A percentile compares a stretch with the other conserved stretches of the same genome.
Evolutionary conservation across 176 grass and related monocot genomes (phyloP).

Genomic region (Triticum urartu): DNA sequence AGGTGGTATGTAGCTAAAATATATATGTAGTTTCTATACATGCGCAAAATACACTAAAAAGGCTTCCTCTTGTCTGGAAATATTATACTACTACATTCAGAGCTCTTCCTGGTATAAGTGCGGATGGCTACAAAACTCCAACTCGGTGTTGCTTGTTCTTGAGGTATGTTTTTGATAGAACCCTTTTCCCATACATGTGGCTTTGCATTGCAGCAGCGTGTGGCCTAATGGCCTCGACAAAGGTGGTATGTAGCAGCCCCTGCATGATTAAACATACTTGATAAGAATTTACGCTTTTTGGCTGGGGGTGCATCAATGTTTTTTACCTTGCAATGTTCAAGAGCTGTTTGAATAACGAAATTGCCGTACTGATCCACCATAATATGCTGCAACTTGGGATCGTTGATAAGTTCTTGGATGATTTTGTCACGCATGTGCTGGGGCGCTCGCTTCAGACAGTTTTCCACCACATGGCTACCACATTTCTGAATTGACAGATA

Average conservation of each 20-base stretch:
- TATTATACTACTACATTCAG: slow-evolving; percentile 28
- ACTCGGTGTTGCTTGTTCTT: slow-evolving; percentile 50
- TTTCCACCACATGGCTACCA: slow-evolving; percentile 83
- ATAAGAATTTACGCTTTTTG: slow-evolving; percentile 10
- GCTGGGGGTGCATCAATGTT: background rate
- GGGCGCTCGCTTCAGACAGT: slow-evolving; percentile 44
- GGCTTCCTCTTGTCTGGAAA: background rate
- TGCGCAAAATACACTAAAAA: slow-evolving; percentile 19
- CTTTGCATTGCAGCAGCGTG: slow-evolving; percentile 40
- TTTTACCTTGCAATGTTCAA: slow-evolving; percentile 55
- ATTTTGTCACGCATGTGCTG: slow-evolving; percentile 27
- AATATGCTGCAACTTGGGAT: slow-evolving; percentile 53
- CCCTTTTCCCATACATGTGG: slow-evolving; percentile 63
- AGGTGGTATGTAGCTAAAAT: no score
- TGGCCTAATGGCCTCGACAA: slow-evolving; percentile 48
- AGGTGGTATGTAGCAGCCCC: slow-evolving; percentile 33
- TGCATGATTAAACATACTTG: slow-evolving; percentile 30
- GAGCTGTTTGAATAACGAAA: slow-evolving; percentile 79
- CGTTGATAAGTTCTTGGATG: slow-evolving; percentile 58
- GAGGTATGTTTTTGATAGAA: slow-evolving; percentile 57
- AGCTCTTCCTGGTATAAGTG: slow-evolving; percentile 8
- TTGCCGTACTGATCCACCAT: slow-evolving; percentile 61
- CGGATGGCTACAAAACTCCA: slow-evolving; percentile 9
- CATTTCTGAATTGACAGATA: slow-evolving; percentile 77
- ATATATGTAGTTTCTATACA: background rate